Base-by-base conservation (phyloP, 306 rosid species). In the Biancaea sappan region DNA sequence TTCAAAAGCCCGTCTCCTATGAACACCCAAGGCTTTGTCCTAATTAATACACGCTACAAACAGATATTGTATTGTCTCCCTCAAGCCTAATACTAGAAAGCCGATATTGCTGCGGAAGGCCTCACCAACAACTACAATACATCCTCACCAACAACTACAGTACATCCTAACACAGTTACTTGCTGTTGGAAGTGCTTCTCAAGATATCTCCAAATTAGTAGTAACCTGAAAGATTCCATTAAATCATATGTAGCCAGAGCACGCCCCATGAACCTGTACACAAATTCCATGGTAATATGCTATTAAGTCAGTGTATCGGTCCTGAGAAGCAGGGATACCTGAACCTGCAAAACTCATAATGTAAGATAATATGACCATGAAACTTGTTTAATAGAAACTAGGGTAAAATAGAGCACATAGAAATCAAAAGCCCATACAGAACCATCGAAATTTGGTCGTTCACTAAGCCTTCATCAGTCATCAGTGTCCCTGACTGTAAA, bases 271-370 rank as follows among this genome's bases (percentile, higher is more conserved):
- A 69, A 85, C 93, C 93, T 90, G 96, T 90, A 86, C 79, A 88
- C 78, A 90, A 88, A 88, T 86, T 76, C 57, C 86, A 86, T 57
- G 79, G 90, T 77, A 86, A 90, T 81, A 82, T 77, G 88, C 84
- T 76, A 74, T 78, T 76, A 88, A 79, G 79, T 79, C 81, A 78
- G 44, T 35, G 71, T 66, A 64, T 66, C 44, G 73, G 48, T 75
- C 84, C 86, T 41, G 67, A 80, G 85, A 82, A 65, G 84, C 89
- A 84, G 87, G 92, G 81, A 81, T 62, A 83, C 91, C 90, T 88
- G 91, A 86, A 85, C 89, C 92, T 85, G 89, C 88, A 85, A 81
- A 81, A 83, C 88, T 85, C n/a, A 61, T 11, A 67, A 70, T 6
- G 87, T 87, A 87, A 85, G 87, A 80, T 48, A 80, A 6, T 19